Conservation (phyloP, 352 stramenopile genomes). For the Globisporangium okanoganense region DNA sequence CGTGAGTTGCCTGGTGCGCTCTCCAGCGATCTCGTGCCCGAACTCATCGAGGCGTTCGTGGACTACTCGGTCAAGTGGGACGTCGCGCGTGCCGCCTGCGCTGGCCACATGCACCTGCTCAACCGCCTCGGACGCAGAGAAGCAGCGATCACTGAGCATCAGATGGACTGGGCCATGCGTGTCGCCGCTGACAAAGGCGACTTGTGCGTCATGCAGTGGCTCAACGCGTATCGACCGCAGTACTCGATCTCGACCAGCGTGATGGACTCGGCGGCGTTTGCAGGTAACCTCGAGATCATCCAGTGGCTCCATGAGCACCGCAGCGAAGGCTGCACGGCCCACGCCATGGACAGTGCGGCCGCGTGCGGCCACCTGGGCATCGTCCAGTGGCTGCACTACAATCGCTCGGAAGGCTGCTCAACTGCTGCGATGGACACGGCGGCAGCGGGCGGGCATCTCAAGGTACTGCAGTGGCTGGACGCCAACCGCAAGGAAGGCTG, state of each 20-base stretch:
- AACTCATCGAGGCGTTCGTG: conserved; percentile 11
- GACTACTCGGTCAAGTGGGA: conserved; percentile 10
- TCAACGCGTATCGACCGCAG: conserved; percentile 28
- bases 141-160: conserved; percentile 4
- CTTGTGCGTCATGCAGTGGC: conserved; percentile 33
- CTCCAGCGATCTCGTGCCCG: conserved; percentile 28
- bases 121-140: neutral
- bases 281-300: conserved; percentile 46
- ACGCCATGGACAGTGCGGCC: conserved; percentile 62
- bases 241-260: conserved; percentile 31
- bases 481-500: conserved; percentile 53
- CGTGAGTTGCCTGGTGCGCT: conserved; percentile 25
- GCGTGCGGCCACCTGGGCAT: conserved; percentile 48
- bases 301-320: conserved; percentile 56
- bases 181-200: conserved; percentile 40
- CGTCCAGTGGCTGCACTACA: conserved; percentile 50
- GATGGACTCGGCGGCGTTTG: conserved; percentile 72
- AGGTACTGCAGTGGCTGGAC: conserved; percentile 52
- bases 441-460: conserved; percentile 44
- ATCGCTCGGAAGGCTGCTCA: conserved; percentile 52
- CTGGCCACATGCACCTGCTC: conserved; percentile 11
- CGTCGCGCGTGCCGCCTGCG: conserved; percentile 6
- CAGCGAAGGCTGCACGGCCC: conserved; percentile 46
- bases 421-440: conserved; percentile 61
- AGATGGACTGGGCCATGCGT: conserved; percentile 23